Base-by-base conservation (phyloP, 768 basidiomycete genomes). In the Mycena chlorophos region DNA sequence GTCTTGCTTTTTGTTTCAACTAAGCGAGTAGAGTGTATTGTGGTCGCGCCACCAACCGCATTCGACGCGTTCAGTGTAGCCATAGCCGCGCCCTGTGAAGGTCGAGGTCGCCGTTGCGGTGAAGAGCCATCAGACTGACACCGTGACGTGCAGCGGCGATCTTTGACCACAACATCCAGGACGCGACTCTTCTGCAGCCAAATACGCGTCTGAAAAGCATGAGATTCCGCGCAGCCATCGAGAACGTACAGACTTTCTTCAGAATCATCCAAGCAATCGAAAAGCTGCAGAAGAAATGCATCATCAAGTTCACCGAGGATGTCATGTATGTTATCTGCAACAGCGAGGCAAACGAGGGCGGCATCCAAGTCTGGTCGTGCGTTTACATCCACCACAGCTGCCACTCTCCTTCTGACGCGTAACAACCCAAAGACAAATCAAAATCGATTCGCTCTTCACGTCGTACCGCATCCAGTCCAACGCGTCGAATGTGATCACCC, bases 391-490 rank as follows among this genome's bases (percentile, higher is more conserved):
- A 53, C 27, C 22, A 10, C 25, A 13, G 17, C 3, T 37, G 19
- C 27, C 23, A 29, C 1, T 2, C 17, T 20, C 13, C 10, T 6
- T 46, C 48, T 55, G 46, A 62, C 49, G 53, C 56, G 51, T 52
- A n/a, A n/a, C n/a, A n/a, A n/a, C n/a, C 43, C 22, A 43, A 52
- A 87, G 86, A 16, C 79, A 85, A 62, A 81, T 88, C 64, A 87
- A 85, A 68, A 78, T 84, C 8, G 75, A 80, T 34, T 81, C 89
- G 0, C 65, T 93, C 10, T 91, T 93, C 71, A 79, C 76, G 2
- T 77, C 83, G 57, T 91, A 94, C 68, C 86, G 91, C 40, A 91
- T 95, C 64, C 88, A 94, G 65, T 94, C 92, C 20, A 93, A 93
- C 63, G 81, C 89, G 2, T 74, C 82, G 28, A 93, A 95, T 69